Base-by-base conservation (phyloP, 768 basidiomycete species). In the Myochromella boudieri region DNA sequence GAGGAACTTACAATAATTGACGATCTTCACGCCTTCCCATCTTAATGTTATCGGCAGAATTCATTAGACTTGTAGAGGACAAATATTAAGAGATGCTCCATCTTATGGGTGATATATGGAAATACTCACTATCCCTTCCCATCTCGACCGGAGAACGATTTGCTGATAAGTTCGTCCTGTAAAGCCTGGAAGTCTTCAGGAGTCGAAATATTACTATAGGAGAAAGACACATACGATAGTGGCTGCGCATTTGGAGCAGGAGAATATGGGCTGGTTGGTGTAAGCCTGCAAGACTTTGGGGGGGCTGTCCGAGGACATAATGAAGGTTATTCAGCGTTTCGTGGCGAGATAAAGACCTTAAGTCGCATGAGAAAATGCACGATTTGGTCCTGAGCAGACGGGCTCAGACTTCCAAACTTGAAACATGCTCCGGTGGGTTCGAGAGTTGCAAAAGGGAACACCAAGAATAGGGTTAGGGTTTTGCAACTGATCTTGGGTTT, bases 101-200 rank as follows among this genome's bases (percentile, higher is more conserved):
- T 14, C 21, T 4, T 41, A 15, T 11, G 4, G 12, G 15, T n/a
- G 21, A 9, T 36, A 26, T 14, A 26, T 22, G 15, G 18, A 24
- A 51, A 29, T 27, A 80, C 87, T 64, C 55, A 82, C 89, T 81
- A 91, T 58, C 88, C 89, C 48, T 86, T 73, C 2, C 89, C 89
- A 37, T 92, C 90, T 57, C 90, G 70, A 4, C 89, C 89, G 21
- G 87, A 85, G 68, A 92, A 92, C 0, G 87, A 70, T 60, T 91
- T 92, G 70, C 86, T 89, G 50, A 92, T 88, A 17, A 91, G 65
- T 55, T 91, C 89, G 53, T 92, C 90, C 62, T 91, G 88, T 12
- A 92, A 71, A 17, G 84, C 78, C 88, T 91, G 48, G 51, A 26
- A 6, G 44, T 40, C 37, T 41, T 4, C 28, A 9, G 25, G 14